Base-by-base conservation (phyloP, 805 yeast genomes). In the Barnettozyma botsteinii region DNA sequence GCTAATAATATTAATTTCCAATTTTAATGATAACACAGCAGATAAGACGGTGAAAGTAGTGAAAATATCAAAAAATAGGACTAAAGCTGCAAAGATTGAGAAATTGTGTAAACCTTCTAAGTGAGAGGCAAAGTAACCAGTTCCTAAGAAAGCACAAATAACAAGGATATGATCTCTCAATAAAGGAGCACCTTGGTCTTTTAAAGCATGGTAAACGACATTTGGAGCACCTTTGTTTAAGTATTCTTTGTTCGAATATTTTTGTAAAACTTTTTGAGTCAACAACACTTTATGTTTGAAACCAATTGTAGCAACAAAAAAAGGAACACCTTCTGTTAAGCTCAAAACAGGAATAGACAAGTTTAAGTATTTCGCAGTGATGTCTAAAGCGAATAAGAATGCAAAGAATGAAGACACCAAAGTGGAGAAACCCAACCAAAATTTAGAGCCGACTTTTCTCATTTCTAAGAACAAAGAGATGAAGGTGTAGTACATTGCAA, bases 261-360 rank as follows among this genome's bases (percentile, higher is more conserved):
- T 51, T 13, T 70, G 57, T 21, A 72, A 66, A 19, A 81, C 79
- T 33, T 75, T 73, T 17, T 73, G 65, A 1, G 96, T 82, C 47
- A 88, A 71, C 11, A 77, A 69, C 15, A 86, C 75, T 55, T 89
- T 87, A 59, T 85, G 84, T 58, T 86, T 88, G 64, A 91, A 91
- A 2, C 98, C 98, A 56, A 91, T 77, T 5, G 87, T 81, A 17
- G 95, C 87, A 18, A 91, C 95, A 55, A 91, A 73, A 62, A 91
- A 91, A 18, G 98, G 98, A 33, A 91, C 65, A 25, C 97, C 97
- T 65, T 91, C 97, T 42, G 88, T 76, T 49, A 91, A 69, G 40
- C 85, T 77, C 40, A 85, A 66, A 40, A 86, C 67, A 8, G 95
- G 79, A 24, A 91, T 80, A 37, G 73, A 73, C 33, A 76, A 65